These are phyloP conservation scores for Pythium periplocum DNA, from an alignment of 352 stramenopile genomes.

Conservation along the genomic window DNA sequence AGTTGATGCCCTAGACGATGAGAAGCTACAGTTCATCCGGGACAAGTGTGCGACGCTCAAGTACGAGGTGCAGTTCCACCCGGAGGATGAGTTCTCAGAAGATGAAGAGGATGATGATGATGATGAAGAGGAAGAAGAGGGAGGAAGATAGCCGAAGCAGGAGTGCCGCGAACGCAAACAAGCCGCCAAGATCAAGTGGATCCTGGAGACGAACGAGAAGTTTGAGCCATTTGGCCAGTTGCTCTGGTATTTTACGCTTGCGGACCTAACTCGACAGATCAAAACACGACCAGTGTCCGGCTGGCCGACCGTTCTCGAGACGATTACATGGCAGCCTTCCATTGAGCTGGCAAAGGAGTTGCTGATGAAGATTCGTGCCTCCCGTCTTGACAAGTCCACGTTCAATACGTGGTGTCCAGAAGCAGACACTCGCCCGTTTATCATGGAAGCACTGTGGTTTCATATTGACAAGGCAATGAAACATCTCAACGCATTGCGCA, in stretches of 20 bases:
- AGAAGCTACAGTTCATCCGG: constrained; percentile 10
- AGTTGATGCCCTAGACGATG: not conserved
- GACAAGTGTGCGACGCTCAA: not conserved
- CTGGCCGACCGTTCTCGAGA: too few species aligned
- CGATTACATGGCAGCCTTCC: too few species aligned
- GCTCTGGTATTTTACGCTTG: constrained; percentile 9
- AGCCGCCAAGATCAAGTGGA: not conserved
- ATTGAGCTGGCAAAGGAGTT: not conserved
- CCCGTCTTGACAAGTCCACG: constrained; percentile 4
- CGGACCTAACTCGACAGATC: constrained; percentile 3
- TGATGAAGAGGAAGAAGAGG: constrained; percentile 7
- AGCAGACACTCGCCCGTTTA: constrained; percentile 3
- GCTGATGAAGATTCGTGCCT: too few species aligned
- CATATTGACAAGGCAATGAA: constrained; percentile 14
- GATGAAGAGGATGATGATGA: constrained; percentile 1
- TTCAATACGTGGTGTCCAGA: constrained; percentile 5
- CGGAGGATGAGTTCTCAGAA: not conserved
- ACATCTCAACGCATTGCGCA: constrained; percentile 6
- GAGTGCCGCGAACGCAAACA: too few species aligned
- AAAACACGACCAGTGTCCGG: not conserved
- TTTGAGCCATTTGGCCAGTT: constrained; percentile 13
- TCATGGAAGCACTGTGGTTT: constrained; percentile 11
- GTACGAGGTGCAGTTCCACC: constrained; percentile 7
- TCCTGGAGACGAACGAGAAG: constrained; percentile 8
- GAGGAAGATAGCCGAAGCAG: too few species aligned